These are phyloP conservation scores for Fraxinus xanthoxyloides DNA, from an alignment of 305 asterid species.

Conservation along the genomic window DNA sequence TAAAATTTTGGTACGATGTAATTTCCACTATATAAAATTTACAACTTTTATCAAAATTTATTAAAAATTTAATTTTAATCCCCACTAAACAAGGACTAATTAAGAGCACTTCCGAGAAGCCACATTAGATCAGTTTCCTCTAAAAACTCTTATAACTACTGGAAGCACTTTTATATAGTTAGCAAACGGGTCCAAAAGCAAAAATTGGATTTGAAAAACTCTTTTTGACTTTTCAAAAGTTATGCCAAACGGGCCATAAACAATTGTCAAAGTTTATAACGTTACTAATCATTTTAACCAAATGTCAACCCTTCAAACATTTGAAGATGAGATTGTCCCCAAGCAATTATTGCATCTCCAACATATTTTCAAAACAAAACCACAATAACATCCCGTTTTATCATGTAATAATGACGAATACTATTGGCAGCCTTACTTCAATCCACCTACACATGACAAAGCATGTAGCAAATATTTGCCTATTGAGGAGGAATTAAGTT, in stretches of 20 bases:
- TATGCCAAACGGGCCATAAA: neutral
- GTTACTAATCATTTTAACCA: neutral
- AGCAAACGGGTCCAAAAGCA: neutral
- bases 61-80: no score
- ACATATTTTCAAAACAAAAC: neutral
- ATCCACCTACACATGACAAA: neutral
- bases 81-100: no score
- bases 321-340: neutral
- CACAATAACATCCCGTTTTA: neutral
- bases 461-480: neutral
- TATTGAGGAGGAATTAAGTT: neutral
- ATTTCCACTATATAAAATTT: no score
- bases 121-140: neutral
- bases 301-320: neutral
- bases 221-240: neutral
- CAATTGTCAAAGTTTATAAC: neutral
- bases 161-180: neutral
- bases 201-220: no score
- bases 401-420: neutral
- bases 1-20: no score
- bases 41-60: neutral
- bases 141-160: no score
- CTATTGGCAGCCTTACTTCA: neutral
- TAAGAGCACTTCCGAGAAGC: no score
- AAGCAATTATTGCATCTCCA: neutral